Percentiles rank a stretch among this genome's conserved stretches.
Evolutionary conservation across 2,329 filamentous ascomycete genomes (phyloP).

Genomic region (Paecilomyces variotii): DNA sequence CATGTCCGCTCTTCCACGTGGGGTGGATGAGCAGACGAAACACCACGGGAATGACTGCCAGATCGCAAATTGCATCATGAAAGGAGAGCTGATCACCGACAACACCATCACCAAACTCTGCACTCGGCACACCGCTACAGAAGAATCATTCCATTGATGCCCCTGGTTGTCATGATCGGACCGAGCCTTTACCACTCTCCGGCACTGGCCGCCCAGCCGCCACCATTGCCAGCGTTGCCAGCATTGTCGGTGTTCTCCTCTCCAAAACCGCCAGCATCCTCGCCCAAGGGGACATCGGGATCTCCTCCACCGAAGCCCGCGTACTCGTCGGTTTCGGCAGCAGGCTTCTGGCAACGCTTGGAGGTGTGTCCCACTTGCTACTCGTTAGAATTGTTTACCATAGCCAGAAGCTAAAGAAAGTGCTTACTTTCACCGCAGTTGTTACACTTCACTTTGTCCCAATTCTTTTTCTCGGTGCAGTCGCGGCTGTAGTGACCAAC

Average conservation of each 20-base stretch:
- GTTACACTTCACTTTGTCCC: constrained; percentile 37
- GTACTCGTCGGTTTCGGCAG: constrained; percentile 6
- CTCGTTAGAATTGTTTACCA: constrained; percentile 6
- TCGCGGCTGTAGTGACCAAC: constrained; percentile 37
- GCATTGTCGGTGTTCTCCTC: background rate
- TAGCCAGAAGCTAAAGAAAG: background rate
- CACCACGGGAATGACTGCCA: background rate
- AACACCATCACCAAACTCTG: background rate
- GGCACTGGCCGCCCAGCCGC: constrained; percentile 1
- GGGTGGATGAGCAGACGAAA: background rate
- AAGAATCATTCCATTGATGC: background rate
- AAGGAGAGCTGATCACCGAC: background rate
- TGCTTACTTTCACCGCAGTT: constrained; percentile 37
- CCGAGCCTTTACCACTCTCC: background rate
- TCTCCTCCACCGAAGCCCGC: constrained; percentile 10
- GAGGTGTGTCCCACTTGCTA: constrained; percentile 36
- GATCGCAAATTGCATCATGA: background rate
- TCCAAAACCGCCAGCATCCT: background rate
- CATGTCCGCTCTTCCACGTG: background rate
- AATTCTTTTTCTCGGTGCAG: constrained; percentile 37
- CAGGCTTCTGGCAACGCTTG: constrained; percentile 28
- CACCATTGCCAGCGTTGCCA: background rate
- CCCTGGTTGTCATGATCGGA: background rate
- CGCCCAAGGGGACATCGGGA: constrained; percentile 3
- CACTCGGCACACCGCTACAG: background rate